Percentiles rank a stretch among this genome's conserved stretches.
phyloP scores from a whole-genome alignment of 2,329 filamentous ascomycete species.

The Aciculosporium take region DNA sequence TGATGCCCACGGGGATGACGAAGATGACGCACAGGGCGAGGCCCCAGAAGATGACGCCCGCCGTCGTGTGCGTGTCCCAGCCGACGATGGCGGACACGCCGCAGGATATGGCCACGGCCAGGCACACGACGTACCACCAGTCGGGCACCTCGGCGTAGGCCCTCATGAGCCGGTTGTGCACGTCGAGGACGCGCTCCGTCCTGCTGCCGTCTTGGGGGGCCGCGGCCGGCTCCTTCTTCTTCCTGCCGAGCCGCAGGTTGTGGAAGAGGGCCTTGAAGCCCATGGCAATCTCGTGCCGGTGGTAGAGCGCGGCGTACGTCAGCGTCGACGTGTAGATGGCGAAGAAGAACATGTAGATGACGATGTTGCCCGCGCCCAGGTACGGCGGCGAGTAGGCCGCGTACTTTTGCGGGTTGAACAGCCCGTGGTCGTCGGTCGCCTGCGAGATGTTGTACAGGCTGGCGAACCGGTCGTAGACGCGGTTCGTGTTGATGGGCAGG shows the following conservation, averaged over 20 bases:
- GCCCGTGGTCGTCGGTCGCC: slow-evolving; percentile 26
- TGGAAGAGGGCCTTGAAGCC: slow-evolving; percentile 33
- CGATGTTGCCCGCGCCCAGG: slow-evolving; percentile 33
- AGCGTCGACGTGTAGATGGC: slow-evolving; percentile 38
- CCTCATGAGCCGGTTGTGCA: slow-evolving; percentile 35
- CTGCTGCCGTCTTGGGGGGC: no score
- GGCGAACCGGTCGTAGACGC: slow-evolving; percentile 35
- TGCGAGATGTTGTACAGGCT: slow-evolving; percentile 31
- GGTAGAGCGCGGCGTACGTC: slow-evolving; percentile 36
- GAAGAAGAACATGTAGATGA: slow-evolving; percentile 42
- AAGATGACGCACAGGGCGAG: slow-evolving; percentile 35
- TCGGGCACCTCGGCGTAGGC: slow-evolving; percentile 34
- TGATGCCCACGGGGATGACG: slow-evolving; percentile 36
- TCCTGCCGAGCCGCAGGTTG: slow-evolving; percentile 31
- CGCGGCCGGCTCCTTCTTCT: slow-evolving; percentile 21
- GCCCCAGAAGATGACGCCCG: slow-evolving; percentile 37
- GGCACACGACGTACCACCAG: slow-evolving; percentile 36
- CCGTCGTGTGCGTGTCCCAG: slow-evolving; percentile 36
- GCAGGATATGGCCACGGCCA: slow-evolving; percentile 29
- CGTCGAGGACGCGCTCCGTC: slow-evolving; percentile 26
- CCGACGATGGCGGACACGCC: slow-evolving; percentile 32
- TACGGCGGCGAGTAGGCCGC: slow-evolving; percentile 37
- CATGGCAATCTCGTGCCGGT: slow-evolving; percentile 34
- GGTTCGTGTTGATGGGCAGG: slow-evolving; percentile 37
- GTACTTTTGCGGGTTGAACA: slow-evolving; percentile 33